Percentiles rank a stretch among this genome's conserved stretches.
Conservation (phyloP, 2,329 filamentous ascomycete species). For the Apiospora sp. region DNA sequence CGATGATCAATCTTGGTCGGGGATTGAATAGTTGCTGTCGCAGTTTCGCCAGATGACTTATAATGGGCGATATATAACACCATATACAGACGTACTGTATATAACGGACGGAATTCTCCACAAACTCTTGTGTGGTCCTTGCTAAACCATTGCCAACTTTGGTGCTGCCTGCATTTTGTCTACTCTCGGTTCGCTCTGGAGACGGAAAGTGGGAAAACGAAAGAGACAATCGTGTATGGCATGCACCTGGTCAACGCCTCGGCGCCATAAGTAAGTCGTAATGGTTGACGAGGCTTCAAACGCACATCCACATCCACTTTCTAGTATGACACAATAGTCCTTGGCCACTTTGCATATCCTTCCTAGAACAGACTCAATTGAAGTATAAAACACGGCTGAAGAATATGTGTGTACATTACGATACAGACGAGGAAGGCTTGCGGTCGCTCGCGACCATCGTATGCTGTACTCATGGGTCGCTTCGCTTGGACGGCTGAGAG, state of each 20-base stretch:
- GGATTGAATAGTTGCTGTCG: not conserved
- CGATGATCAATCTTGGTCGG: not conserved
- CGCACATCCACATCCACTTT: not conserved
- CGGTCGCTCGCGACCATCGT: too few species aligned
- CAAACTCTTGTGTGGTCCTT: not conserved
- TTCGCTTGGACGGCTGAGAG: not conserved
- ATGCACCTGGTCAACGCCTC: not conserved
- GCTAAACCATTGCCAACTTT: not conserved
- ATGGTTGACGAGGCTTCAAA: slow-evolving; percentile 5
- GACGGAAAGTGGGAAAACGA: not conserved
- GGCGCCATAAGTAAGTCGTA: not conserved
- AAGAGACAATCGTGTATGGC: not conserved
- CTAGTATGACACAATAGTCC: not conserved
- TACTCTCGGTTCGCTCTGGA: not conserved
- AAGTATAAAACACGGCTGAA: not conserved
- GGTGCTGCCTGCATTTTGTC: not conserved
- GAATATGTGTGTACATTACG: not conserved
- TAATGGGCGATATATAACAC: not conserved
- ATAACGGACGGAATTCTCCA: not conserved
- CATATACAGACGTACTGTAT: not conserved
- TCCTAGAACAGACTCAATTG: not conserved
- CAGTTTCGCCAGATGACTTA: not conserved
- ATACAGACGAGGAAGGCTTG: not conserved
- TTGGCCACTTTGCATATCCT: not conserved
- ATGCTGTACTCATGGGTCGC: not conserved